Evolutionary conservation across 176 grass and related monocot species (phyloP).

Genomic region (Oryza officinalis): DNA sequence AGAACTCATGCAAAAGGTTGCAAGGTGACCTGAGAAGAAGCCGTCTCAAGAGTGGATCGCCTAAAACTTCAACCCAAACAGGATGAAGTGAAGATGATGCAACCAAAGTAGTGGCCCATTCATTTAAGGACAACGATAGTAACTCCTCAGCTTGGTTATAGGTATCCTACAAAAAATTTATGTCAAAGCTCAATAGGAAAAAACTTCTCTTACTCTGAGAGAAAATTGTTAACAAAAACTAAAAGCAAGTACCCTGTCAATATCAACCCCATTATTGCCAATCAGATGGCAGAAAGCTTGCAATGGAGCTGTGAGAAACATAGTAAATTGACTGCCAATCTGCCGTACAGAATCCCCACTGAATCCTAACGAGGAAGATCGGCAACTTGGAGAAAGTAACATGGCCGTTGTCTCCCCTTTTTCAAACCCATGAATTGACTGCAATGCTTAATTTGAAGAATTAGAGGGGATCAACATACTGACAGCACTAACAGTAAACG

Average conservation of each 20-base stretch:
- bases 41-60: constrained; percentile 80
- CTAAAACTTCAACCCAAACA: constrained; percentile 87
- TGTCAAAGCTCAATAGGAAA: constrained; percentile 23
- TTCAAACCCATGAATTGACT: constrained; percentile 81
- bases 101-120: constrained; percentile 64
- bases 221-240: background rate
- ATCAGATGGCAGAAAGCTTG: constrained; percentile 90
- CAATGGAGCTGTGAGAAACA: constrained; percentile 91
- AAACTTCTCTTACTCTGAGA: constrained; percentile 17
- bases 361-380: constrained; percentile 44
- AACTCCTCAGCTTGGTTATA: constrained; percentile 80
- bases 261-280: constrained; percentile 59
- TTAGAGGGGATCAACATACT: constrained; percentile 10
- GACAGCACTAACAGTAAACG: background rate
- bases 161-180: constrained; percentile 53
- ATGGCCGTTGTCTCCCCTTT: constrained; percentile 87
- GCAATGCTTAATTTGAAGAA: constrained; percentile 15
- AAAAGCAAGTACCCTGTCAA: constrained; percentile 55
- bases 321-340: constrained; percentile 86
- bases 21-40: constrained; percentile 77
- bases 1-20: background rate
- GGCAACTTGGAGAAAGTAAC: constrained; percentile 74
- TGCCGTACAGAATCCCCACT: constrained; percentile 60
- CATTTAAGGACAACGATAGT: constrained; percentile 65
- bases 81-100: constrained; percentile 66